Base-by-base conservation (phyloP, 768 basidiomycete genomes). In the Suillus fuscotomentosus region DNA sequence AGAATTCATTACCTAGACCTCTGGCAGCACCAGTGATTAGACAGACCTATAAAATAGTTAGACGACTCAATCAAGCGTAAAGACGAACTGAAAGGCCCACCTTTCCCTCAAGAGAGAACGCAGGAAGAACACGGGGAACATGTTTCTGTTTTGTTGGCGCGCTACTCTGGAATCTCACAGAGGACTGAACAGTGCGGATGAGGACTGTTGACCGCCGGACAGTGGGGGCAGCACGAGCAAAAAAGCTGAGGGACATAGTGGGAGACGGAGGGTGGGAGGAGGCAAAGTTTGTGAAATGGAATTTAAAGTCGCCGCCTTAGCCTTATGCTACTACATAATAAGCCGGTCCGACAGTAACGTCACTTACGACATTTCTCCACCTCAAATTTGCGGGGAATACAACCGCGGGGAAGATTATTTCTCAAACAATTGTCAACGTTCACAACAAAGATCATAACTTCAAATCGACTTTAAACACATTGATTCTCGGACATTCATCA, bases 11-110 rank as follows among this genome's bases (percentile, higher is more conserved):
- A 8, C 97, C 97, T 54, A 99, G 80, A 8, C 97, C 97, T 70
- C 92, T 84, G 14, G 95, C 97, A 61, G 89, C 97, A 54, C 97
- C 97, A 45, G 97, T 99, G 60, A 99, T 88, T 70, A 96, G 80
- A 78, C 93, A 94, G 61, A 95, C 94, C 89, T 97, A 71, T 8
- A 22, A 34, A 59, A 13, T 27, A 59, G 22, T 42, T 66, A 63
- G 36, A 59, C 22, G 39, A 51, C 17, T 39, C 63, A 36, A 42
- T 41, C 15, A 27, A 43, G 34, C 63, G 15, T 63, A 36, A 42
- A 57, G 15, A 5, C 47, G 36, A n/a, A 7, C 27, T 22, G 51
- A 31, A 31, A 31, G 13, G 7, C 76, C 68, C 60, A 89, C 92
- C 83, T 92, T 94, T 72, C 83, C 84, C 73, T 86, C 81, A 81